phyloP scores from a whole-genome alignment of 495 filamentous ascomycete genomes.

The Penicillium bialowiezense region DNA sequence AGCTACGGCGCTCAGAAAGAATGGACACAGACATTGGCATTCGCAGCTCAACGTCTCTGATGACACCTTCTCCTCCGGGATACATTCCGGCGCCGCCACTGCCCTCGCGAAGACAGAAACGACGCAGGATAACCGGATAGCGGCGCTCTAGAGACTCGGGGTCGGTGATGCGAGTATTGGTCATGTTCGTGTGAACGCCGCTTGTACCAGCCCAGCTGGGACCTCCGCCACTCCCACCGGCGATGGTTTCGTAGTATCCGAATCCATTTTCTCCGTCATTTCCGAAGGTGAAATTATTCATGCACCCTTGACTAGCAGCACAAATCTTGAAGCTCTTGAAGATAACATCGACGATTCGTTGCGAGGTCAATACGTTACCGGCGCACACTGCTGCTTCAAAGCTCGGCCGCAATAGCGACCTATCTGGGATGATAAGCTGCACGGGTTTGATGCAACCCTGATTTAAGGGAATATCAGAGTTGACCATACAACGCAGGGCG shows the following conservation, averaged over 20 bases:
- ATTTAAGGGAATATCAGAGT: slow-evolving; percentile 87
- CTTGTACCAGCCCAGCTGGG: slow-evolving; percentile 76
- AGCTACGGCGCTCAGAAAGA: slow-evolving; percentile 75
- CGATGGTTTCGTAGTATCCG: slow-evolving; percentile 94
- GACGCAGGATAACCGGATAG: slow-evolving; percentile 81
- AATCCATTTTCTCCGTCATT: slow-evolving; percentile 57
- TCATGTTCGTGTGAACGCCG: slow-evolving; percentile 93
- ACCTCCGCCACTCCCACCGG: slow-evolving; percentile 82
- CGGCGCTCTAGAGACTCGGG: slow-evolving; percentile 85
- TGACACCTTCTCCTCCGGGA: slow-evolving; percentile 33
- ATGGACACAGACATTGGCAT: slow-evolving; percentile 74
- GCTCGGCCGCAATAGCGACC: slow-evolving; percentile 76
- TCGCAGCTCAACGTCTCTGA: slow-evolving; percentile 30
- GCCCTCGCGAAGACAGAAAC: slow-evolving; percentile 78
- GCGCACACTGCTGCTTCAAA: slow-evolving; percentile 82
- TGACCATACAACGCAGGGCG: slow-evolving; percentile 74
- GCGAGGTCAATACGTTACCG: slow-evolving; percentile 68
- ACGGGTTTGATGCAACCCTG: slow-evolving; percentile 89
- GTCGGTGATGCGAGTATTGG: slow-evolving; percentile 94
- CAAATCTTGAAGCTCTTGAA: slow-evolving; percentile 81
- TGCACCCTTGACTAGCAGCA: slow-evolving; percentile 83
- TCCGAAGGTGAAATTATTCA: slow-evolving; percentile 66
- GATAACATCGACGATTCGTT: slow-evolving; percentile 90
- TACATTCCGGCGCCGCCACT: slow-evolving; percentile 40
- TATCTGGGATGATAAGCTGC: slow-evolving; percentile 71